Evolutionary conservation across 208 protist genomes (phyloP), one percentile per base, ranked within the genome.

Genomic region (Angomonas deanei): DNA sequence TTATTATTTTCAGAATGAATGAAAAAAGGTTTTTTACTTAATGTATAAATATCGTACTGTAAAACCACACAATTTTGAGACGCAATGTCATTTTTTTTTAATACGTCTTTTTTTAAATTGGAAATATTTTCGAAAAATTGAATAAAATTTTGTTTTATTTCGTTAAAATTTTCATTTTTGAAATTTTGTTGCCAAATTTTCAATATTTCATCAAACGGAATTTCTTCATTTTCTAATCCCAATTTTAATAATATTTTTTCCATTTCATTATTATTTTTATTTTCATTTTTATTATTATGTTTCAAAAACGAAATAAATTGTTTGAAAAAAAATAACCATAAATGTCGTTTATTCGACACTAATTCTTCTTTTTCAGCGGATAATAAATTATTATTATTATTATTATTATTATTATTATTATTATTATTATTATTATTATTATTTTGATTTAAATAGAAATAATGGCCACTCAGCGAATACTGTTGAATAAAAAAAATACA

Each of bases 351-450:
- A 42, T 42, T 42, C 36, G 36, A 42, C 8, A 42, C 8, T 42
- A 42, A 42, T 42, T 42, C 36, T 15, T 42, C 36, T 42, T 42
- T 8, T n/a, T n/a, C n/a, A n/a, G n/a, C n/a, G n/a, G n/a, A n/a
- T 15, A 42, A n/a, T 42, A 42, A 42, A 42, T 42, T 42, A 8
- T 42, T 15, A 42, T 42, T 15, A 42, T 42, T 42, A 42, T 42
- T 42, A 42, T 42, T 42, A 42, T 42, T 42, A 42, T 42, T 42
- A 42, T 42, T 42, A 42, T 42, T 42, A 42, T 42, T 42, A 42
- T 42, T 42, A n/a, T 42, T 8, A 42, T 42, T 8, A 42, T 42
- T 8, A 42, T 42, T 8, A 42, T 42, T 8, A 42, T 42, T n/a
- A 42, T 42, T n/a, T n/a, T 42, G 8, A 42, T 42, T 42, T n/a